Conservation (phyloP, 2,329 filamentous ascomycete genomes). For the Metarhizium brunneum region DNA sequence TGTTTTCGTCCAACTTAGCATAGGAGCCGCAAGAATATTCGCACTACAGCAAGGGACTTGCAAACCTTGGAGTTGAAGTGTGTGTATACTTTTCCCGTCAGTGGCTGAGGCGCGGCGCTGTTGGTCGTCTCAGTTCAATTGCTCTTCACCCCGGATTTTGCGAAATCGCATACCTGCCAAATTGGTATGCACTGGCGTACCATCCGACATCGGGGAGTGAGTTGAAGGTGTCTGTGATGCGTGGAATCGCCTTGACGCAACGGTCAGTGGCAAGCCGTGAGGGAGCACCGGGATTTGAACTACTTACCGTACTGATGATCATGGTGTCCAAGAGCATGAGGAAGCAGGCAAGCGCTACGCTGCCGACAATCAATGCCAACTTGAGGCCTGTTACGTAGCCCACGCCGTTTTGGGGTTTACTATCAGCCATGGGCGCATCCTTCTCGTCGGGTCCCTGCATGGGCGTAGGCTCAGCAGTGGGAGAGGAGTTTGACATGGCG, state of each 20-base stretch:
- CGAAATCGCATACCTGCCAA: conserved; percentile 26
- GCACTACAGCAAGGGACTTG: no score
- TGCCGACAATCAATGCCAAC: no score
- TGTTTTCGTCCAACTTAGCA: not conserved
- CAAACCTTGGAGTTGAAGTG: conserved; percentile 21
- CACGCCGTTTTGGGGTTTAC: no score
- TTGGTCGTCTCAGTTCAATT: no score
- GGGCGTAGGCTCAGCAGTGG: no score
- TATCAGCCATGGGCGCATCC: no score
- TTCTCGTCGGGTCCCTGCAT: no score
- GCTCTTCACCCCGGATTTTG: no score
- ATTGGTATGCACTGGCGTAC: conserved; percentile 39
- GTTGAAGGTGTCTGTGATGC: conserved; percentile 39
- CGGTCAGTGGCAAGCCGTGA: not conserved
- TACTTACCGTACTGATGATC: conserved; percentile 37
- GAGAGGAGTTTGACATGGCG: no score
- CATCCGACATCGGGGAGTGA: conserved; percentile 41
- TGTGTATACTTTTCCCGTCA: conserved; percentile 39
- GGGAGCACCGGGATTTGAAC: not conserved
- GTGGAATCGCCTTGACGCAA: conserved; percentile 26
- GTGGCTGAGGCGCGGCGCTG: conserved; percentile 23
- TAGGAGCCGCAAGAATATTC: no score
- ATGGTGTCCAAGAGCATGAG: conserved; percentile 38
- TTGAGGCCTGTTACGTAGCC: no score
- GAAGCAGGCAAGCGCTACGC: conserved; percentile 15